Percentiles rank a stretch among this genome's conserved stretches.
phyloP scores from a whole-genome alignment of 257 asterid genomes.

The Capsicum pubescens region DNA sequence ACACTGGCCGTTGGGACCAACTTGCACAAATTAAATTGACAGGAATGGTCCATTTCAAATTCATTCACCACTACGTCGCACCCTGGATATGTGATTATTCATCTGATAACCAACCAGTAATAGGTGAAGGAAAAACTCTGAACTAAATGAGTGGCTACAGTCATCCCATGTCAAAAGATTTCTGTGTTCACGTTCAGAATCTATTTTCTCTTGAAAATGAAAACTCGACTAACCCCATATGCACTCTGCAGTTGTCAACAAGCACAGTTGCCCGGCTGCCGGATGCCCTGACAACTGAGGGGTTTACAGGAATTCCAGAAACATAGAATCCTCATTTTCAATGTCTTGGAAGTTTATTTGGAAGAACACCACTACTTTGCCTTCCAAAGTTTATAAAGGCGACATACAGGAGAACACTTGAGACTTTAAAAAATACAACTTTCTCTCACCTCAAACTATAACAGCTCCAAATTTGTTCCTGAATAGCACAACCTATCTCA shows the following conservation, averaged over 20 bases:
- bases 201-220: too few relatives aligned
- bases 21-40: not conserved
- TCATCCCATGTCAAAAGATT: not conserved
- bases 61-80: not conserved
- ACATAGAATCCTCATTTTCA: constrained; percentile 74
- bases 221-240: too few relatives aligned
- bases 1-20: not conserved
- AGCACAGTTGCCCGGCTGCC: not conserved
- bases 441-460: not conserved
- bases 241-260: not conserved
- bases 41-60: not conserved
- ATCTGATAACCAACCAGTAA: not conserved
- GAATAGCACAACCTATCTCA: not conserved
- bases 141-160: not conserved
- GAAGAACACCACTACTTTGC: not conserved
- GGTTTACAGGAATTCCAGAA: constrained; percentile 22
- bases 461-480: not conserved
- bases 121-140: not conserved
- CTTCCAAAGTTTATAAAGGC: not conserved
- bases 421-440: not conserved
- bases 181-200: not conserved
- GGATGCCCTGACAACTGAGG: not conserved
- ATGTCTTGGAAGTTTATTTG: constrained; percentile 38
- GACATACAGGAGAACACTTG: not conserved
- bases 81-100: not conserved